phyloP scores from a whole-genome alignment of 2,329 filamentous ascomycete species.

The Lachnellula subtilissima region DNA sequence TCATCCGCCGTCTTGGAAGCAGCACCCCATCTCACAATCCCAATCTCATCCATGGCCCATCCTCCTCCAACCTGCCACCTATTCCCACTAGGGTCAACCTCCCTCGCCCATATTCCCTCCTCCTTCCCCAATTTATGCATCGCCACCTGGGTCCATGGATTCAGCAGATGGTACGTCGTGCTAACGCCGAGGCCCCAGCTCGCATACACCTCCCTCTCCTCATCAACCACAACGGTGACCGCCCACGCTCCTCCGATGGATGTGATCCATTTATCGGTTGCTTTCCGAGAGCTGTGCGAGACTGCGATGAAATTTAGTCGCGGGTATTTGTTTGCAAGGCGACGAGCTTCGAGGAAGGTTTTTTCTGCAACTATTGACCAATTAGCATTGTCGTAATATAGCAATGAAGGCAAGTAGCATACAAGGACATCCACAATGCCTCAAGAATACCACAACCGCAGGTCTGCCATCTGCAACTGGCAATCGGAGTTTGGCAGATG shows the following conservation, averaged over 20 bases:
- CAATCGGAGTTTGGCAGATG: slow-evolving; percentile 31
- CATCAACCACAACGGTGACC: slow-evolving; percentile 56
- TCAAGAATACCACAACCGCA: slow-evolving; percentile 60
- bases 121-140: slow-evolving; percentile 53
- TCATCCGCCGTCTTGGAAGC: slow-evolving; percentile 48
- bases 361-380: slow-evolving; percentile 58
- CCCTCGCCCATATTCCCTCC: slow-evolving; percentile 60
- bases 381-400: not conserved
- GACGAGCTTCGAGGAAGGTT: slow-evolving; percentile 52
- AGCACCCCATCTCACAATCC: slow-evolving; percentile 47
- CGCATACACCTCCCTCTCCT: slow-evolving; percentile 56
- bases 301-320: slow-evolving; percentile 55
- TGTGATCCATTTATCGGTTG: slow-evolving; percentile 41
- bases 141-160: slow-evolving; percentile 51
- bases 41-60: slow-evolving; percentile 36
- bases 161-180: slow-evolving; percentile 59
- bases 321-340: slow-evolving; percentile 48
- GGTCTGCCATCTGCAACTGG: slow-evolving; percentile 47
- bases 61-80: slow-evolving; percentile 64
- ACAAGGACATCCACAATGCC: slow-evolving; percentile 75
- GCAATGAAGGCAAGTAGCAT: slow-evolving; percentile 30
- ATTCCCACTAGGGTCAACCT: slow-evolving; percentile 59
- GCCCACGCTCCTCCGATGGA: slow-evolving; percentile 35
- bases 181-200: slow-evolving; percentile 62
- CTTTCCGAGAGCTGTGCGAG: slow-evolving; percentile 57